A percentile compares a stretch with the other conserved stretches of the same genome.
phyloP scores from a whole-genome alignment of 2,329 filamentous ascomycete genomes.

The Teratosphaeria destructans region DNA sequence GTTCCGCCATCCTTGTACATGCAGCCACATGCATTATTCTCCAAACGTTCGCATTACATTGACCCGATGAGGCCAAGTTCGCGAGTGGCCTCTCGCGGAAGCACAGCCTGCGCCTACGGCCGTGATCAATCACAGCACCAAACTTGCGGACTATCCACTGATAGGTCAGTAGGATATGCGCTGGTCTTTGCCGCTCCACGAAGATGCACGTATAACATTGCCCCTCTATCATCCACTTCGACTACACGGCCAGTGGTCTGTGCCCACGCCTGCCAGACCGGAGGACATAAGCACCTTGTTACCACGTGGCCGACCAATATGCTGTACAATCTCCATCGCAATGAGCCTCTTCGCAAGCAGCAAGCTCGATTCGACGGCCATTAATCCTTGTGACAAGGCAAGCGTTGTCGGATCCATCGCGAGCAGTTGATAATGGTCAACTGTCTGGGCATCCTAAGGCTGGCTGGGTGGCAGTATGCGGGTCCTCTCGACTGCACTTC shows the following conservation, averaged over 20 bases:
- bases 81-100: not conserved
- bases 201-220: not conserved
- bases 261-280: not conserved
- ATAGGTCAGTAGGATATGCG: not conserved
- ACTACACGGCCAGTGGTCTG: not conserved
- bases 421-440: not conserved
- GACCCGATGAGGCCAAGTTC: not conserved
- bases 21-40: not conserved
- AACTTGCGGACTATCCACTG: not conserved
- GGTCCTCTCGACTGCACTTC: not conserved
- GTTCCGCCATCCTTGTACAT: not conserved
- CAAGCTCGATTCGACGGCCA: not conserved
- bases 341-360: not conserved
- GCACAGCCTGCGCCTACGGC: not conserved
- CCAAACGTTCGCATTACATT: not conserved
- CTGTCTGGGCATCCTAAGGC: not conserved
- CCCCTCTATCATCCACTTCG: not conserved
- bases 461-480: not conserved
- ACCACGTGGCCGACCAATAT: not conserved
- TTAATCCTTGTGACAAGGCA: not conserved
- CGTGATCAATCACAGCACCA: not conserved
- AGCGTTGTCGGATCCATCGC: no score
- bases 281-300: not conserved
- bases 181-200: not conserved
- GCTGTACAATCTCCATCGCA: not conserved